Evolutionary conservation across 768 basidiomycete genomes (phyloP).

Genomic region (Lactarius vividus): DNA sequence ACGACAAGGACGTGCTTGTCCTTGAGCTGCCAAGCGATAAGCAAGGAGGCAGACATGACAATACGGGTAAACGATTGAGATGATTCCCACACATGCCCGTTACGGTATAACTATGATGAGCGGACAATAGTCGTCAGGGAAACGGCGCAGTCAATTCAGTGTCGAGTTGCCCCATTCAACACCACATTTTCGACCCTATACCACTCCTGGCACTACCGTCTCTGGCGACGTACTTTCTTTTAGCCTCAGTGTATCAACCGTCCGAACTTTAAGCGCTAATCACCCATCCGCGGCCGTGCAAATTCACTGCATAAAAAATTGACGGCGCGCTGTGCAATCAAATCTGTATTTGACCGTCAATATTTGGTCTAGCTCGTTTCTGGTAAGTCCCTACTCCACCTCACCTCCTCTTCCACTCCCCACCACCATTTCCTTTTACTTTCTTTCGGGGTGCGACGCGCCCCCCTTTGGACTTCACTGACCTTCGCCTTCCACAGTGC

Average conservation of each 20-base stretch:
- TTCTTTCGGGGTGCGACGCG: slow-evolving; percentile 22
- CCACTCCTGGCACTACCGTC: not conserved
- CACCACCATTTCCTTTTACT: slow-evolving; percentile 33
- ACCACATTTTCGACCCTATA: not conserved
- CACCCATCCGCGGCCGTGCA: not conserved
- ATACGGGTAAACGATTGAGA: not conserved
- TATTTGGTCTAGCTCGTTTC: slow-evolving; percentile 12
- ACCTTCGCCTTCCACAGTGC: slow-evolving; percentile 35
- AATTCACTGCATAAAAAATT: not conserved
- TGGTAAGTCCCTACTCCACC: slow-evolving; percentile 13
- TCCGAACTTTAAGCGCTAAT: not conserved
- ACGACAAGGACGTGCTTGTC: slow-evolving; percentile 83
- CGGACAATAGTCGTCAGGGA: not conserved
- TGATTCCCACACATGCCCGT: not conserved
- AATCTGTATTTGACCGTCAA: slow-evolving; percentile 20
- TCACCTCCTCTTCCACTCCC: slow-evolving; percentile 26
- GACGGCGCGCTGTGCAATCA: not conserved
- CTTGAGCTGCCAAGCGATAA: slow-evolving; percentile 92
- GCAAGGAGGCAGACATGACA: slow-evolving; percentile 55
- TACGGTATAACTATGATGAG: too few relatives aligned
- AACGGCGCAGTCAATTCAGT: not conserved
- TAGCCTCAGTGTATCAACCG: not conserved
- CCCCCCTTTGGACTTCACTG: slow-evolving; percentile 30
- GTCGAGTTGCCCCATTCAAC: not conserved
- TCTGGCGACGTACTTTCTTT: not conserved